Evolutionary conservation across 805 yeast genomes (phyloP), one percentile per base, ranked within the genome.

Genomic region (Ogataea glucozyma): DNA sequence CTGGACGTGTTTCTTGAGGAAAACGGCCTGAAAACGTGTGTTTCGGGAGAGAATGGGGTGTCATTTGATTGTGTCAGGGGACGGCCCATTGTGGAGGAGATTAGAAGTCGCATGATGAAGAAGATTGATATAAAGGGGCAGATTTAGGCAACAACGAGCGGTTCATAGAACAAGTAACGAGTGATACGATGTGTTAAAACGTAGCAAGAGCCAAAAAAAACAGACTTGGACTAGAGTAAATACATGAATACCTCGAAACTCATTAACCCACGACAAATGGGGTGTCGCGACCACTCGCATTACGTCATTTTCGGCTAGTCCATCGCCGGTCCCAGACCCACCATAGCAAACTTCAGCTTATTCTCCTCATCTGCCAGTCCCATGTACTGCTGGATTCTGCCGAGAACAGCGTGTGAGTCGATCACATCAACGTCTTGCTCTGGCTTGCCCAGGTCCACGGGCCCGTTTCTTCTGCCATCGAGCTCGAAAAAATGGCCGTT

Each of bases 111-210:
- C 36, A 67, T 64, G 24, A 72, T 73, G 52, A 76, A 68, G 46
- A 83, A 73, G 57, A 81, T 90, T 11, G 97, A 90, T 58, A 89
- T 91, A 48, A 90, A 90, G 69, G 98, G 98, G 1, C 97, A 90
- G 64, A 72, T 81, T 6, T 82, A 62, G 18, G 19, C 17, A 20
- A 19, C 26, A 7, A 52, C 16, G n/a, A n/a, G n/a, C n/a, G n/a
- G n/a, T n/a, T n/a, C n/a, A n/a, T n/a, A n/a, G n/a, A n/a, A n/a
- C n/a, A n/a, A n/a, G n/a, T n/a, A n/a, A n/a, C n/a, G n/a, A n/a
- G n/a, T n/a, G n/a, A n/a, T n/a, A n/a, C n/a, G n/a, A n/a, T n/a
- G n/a, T n/a, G n/a, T n/a, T n/a, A n/a, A n/a, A n/a, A n/a, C n/a
- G n/a, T n/a, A n/a, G n/a, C n/a, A n/a, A n/a, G n/a, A n/a, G n/a